Evolutionary conservation across 352 stramenopile species (phyloP).

Genomic region (Phytophthora melonis): DNA sequence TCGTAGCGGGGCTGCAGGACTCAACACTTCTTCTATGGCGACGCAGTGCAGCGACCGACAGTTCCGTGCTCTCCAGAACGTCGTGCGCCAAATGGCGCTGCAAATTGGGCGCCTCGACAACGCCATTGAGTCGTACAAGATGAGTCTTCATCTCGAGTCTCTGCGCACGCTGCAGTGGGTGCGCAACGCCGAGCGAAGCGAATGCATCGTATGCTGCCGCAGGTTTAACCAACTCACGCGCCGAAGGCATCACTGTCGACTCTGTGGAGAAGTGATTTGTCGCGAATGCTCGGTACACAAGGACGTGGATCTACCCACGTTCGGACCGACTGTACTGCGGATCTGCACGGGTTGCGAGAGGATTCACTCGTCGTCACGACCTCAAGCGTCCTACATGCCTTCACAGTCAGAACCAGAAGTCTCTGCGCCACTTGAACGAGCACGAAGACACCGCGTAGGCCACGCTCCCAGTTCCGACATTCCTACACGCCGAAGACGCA

Average conservation of each 20-base stretch:
- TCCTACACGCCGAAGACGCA: slow-evolving; percentile 15
- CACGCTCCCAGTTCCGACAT: slow-evolving; percentile 1
- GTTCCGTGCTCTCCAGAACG: slow-evolving; percentile 65
- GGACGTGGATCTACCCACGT: slow-evolving; percentile 68
- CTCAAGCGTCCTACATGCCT: slow-evolving; percentile 22
- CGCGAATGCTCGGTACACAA: slow-evolving; percentile 79
- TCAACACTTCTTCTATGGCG: slow-evolving; percentile 18
- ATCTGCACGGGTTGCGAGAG: slow-evolving; percentile 72
- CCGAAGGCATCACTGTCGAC: slow-evolving; percentile 76
- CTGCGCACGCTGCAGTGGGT: slow-evolving; percentile 64
- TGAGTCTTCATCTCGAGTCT: slow-evolving; percentile 69
- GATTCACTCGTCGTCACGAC: slow-evolving; percentile 13
- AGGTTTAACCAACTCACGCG: slow-evolving; percentile 75
- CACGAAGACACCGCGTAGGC: slow-evolving; percentile 21
- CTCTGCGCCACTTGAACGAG: slow-evolving; percentile 13
- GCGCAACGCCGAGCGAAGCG: slow-evolving; percentile 53
- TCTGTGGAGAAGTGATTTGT: slow-evolving; percentile 83
- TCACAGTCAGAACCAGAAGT: slow-evolving; percentile 31
- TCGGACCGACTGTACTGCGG: slow-evolving; percentile 70
- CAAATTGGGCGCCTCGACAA: slow-evolving; percentile 62
- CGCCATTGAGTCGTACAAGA: slow-evolving; percentile 67
- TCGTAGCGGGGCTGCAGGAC: slow-evolving; percentile 2
- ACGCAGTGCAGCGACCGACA: slow-evolving; percentile 59
- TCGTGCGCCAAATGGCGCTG: slow-evolving; percentile 67
- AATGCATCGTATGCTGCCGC: slow-evolving; percentile 74